These are phyloP conservation scores for Russula dissimulans DNA, from an alignment of 768 basidiomycete genomes.

Conservation along the genomic window DNA sequence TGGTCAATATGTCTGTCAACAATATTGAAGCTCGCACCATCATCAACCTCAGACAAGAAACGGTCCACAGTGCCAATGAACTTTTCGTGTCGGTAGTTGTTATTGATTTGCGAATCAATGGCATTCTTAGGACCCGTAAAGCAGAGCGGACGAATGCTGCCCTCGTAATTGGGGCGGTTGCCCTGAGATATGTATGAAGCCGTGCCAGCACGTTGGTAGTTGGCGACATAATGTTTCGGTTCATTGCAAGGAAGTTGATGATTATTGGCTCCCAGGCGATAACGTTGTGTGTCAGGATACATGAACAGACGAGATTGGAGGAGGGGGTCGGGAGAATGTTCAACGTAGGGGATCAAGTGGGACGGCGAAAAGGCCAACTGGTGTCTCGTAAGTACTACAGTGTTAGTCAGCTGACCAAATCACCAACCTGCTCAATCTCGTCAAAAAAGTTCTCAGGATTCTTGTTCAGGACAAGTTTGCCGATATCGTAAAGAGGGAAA, in stretches of 20 bases:
- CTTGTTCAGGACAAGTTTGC: no score
- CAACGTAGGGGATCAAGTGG: no score
- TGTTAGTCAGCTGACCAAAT: no score
- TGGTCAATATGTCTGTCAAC: neutral
- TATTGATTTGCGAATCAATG: no score
- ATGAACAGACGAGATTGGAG: constrained; percentile 69
- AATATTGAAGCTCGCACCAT: neutral
- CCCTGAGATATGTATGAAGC: constrained; percentile 71
- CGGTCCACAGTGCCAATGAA: constrained; percentile 32
- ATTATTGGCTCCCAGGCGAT: constrained; percentile 75
- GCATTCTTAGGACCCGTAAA: no score
- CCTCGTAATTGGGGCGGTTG: constrained; percentile 78
- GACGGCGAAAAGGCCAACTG: no score
- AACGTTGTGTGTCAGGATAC: constrained; percentile 83
- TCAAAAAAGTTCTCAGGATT: no score
- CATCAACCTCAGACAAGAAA: constrained; percentile 36
- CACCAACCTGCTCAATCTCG: no score
- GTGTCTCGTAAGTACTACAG: no score
- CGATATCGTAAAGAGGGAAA: no score
- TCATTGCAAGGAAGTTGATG: constrained; percentile 83
- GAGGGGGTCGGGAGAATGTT: no score
- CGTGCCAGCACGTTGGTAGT: constrained; percentile 88
- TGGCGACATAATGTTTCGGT: constrained; percentile 59
- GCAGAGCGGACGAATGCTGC: constrained; percentile 57
- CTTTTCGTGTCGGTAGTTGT: no score